phyloP scores from a whole-genome alignment of 306 rosid genomes.

The Cyclanthera cordifolia region DNA sequence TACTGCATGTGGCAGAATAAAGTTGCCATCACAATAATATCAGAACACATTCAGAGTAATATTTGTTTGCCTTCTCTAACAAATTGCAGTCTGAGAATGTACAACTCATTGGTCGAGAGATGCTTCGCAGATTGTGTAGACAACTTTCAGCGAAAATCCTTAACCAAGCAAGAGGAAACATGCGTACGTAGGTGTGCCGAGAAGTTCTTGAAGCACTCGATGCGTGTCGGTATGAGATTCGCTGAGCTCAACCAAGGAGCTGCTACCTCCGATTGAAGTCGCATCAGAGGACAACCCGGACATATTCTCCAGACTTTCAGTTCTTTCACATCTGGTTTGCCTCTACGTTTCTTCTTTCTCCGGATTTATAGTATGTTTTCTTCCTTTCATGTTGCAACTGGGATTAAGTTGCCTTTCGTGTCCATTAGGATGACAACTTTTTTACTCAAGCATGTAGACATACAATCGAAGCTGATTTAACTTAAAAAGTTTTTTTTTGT shows the following conservation, averaged over 20 bases:
- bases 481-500: not conserved
- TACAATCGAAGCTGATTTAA: not conserved
- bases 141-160: constrained; percentile 32
- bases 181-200: constrained; percentile 48
- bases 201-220: constrained; percentile 45
- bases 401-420: not conserved
- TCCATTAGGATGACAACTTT: not conserved
- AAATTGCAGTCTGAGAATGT: constrained; percentile 38
- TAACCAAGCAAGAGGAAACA: constrained; percentile 42
- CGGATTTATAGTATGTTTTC: not conserved
- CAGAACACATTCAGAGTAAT: not conserved
- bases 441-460: constrained; percentile 1
- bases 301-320: not conserved
- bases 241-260: constrained; percentile 49
- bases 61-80: not conserved
- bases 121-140: constrained; percentile 38
- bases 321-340: not conserved
- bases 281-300: not conserved
- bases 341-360: not conserved
- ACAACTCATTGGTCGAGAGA: constrained; percentile 45
- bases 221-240: constrained; percentile 45
- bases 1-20: not conserved
- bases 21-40: not conserved
- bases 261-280: constrained; percentile 28
- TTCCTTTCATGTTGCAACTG: not conserved